These are phyloP conservation scores for Sparassis latifolia DNA, from an alignment of 1,284 basidiomycete species.

Conservation along the genomic window DNA sequence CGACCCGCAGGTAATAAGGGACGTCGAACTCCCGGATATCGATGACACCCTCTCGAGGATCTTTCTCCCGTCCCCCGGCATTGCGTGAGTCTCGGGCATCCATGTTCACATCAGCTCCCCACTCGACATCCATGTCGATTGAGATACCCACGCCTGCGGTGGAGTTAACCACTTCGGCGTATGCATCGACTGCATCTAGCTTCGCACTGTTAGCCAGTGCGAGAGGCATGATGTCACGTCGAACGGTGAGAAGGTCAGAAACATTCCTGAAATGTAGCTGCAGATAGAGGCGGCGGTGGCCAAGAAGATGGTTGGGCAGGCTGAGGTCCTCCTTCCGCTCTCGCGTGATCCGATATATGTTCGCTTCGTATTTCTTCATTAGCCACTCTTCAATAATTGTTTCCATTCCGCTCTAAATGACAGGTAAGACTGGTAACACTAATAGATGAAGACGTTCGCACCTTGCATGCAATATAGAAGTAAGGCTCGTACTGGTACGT, in stretches of 20 bases:
- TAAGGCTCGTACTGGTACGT: slow-evolving; percentile 94
- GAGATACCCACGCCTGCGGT: slow-evolving; percentile 52
- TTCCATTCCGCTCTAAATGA: slow-evolving; percentile 73
- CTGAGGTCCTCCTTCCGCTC: slow-evolving; percentile 92
- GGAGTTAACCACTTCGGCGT: slow-evolving; percentile 93
- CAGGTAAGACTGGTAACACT: not conserved
- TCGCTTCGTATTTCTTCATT: slow-evolving; percentile 87
- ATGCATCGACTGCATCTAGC: slow-evolving; percentile 93
- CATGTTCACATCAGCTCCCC: slow-evolving; percentile 46
- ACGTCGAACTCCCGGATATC: slow-evolving; percentile 97
- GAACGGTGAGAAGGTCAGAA: slow-evolving; percentile 82
- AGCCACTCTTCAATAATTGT: slow-evolving; percentile 95
- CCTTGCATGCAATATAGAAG: slow-evolving; percentile 89
- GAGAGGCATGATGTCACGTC: slow-evolving; percentile 86
- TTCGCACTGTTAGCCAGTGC: slow-evolving; percentile 91
- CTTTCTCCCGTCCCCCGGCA: slow-evolving; percentile 50
- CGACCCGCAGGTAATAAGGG: slow-evolving; percentile 95
- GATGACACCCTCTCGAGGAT: slow-evolving; percentile 87
- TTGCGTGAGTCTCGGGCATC: slow-evolving; percentile 20
- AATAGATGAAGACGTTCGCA: slow-evolving; percentile 22
- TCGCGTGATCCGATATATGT: slow-evolving; percentile 73
- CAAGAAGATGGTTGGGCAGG: slow-evolving; percentile 94
- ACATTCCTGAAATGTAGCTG: slow-evolving; percentile 92
- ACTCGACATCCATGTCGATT: slow-evolving; percentile 66
- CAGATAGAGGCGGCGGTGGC: slow-evolving; percentile 83